Evolutionary conservation across 1,139 yeast genomes (phyloP), one percentile per base, ranked within the genome.

Genomic region (Trichomonascaceae sp.): DNA sequence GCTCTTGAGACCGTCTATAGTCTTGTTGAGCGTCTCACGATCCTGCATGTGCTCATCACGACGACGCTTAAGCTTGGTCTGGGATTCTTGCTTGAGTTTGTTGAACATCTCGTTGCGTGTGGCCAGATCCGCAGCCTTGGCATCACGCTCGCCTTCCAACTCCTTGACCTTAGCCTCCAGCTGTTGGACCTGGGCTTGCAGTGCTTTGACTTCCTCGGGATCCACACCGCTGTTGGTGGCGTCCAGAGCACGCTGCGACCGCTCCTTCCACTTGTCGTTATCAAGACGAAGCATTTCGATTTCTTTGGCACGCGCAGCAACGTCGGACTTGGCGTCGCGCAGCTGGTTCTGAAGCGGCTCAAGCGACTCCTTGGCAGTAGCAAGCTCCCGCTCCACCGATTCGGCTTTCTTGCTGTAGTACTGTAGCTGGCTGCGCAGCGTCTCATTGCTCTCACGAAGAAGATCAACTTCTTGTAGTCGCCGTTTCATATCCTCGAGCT

Each of bases 401-500:
- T 46, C 42, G 6, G 64, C 39, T 29, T 56, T 54, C 4, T 42
- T 36, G 34, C 56, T 52, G 31, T 61, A 52, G 13, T 40, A 43
- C 17, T 52, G 51, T 31, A 57, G 51, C 42, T 80, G 87, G 31
- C 64, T 61, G 40, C 93, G 68, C 40, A 84, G 64, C 5, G 78
- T 67, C 13, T 67, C 60, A 48, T 82, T 81, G 47, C 85, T 77
- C 48, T 84, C 93, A 38, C 82, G 70, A 40, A 81, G 60, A 27
- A 80, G 64, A 43, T 73, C 77, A 50, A 84, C 56, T 42, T 79
- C 87, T 37, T 74, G 71, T 35, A 81, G 59, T 49, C 78, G 80
- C 30, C 69, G 70, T 40, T 70, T 48, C 37, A 80, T 56, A 32
- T 66, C 65, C n/a, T 65, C 57, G 35, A 76, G 74, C 28, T 74